Percentiles rank a stretch among this genome's conserved stretches.
Conservation (phyloP, 352 stramenopile genomes). For the Phytopythium mirpurense region DNA sequence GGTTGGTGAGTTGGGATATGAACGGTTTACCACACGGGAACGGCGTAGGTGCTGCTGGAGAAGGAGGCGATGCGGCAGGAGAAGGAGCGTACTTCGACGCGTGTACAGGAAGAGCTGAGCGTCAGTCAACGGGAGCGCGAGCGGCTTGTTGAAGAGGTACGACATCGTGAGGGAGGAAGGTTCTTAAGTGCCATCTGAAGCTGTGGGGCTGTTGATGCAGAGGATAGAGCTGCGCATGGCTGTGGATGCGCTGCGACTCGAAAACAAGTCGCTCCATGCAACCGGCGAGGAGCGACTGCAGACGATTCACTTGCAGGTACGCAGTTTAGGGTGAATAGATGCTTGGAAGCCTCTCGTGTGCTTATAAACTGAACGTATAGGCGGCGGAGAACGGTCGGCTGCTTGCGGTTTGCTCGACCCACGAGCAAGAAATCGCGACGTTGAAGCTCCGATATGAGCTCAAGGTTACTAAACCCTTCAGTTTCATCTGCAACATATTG, state of each 20-base stretch:
- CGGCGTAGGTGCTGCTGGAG: neutral
- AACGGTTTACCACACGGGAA: too few species aligned
- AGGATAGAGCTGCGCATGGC: neutral
- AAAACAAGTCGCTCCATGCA: neutral
- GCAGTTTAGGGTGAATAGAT: neutral
- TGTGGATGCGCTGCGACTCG: neutral
- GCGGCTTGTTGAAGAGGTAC: conserved; percentile 1
- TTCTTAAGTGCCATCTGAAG: neutral
- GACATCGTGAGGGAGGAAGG: neutral
- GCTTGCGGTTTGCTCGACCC: neutral
- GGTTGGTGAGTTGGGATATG: neutral
- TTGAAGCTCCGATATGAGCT: neutral
- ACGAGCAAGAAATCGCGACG: neutral
- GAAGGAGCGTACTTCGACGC: neutral
- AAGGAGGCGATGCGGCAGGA: neutral
- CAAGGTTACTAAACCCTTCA: neutral
- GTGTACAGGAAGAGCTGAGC: neutral
- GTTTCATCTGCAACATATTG: neutral
- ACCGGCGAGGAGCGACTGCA: conserved; percentile 1
- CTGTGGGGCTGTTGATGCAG: neutral
- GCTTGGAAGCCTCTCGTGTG: too few species aligned
- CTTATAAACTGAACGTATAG: too few species aligned
- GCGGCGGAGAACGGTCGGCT: conserved; percentile 1
- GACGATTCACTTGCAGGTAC: conserved; percentile 19
- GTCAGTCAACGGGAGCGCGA: neutral